Conservation (phyloP, 2,329 filamentous ascomycete genomes). For the Fusarium paranaense region DNA sequence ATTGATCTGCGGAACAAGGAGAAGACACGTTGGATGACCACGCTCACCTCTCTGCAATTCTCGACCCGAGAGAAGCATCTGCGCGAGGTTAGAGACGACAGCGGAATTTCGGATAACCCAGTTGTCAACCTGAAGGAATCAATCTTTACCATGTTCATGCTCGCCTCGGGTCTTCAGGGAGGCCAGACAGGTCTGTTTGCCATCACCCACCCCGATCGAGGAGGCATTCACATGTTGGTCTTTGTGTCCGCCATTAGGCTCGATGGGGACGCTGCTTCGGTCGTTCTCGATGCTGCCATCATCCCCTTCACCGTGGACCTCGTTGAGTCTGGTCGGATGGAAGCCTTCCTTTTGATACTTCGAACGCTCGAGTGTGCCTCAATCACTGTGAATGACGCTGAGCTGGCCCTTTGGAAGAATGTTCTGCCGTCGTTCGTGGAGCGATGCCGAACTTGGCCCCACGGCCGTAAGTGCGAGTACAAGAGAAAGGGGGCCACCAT, state of each 20-base stretch:
- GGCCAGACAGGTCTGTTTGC: constrained; percentile 58
- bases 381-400: constrained; percentile 63
- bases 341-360: constrained; percentile 54
- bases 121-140: constrained; percentile 63
- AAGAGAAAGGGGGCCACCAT: constrained; percentile 47
- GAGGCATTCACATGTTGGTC: constrained; percentile 55
- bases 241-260: constrained; percentile 58
- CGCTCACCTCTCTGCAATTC: constrained; percentile 54
- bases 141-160: constrained; percentile 60
- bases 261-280: constrained; percentile 55
- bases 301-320: constrained; percentile 56
- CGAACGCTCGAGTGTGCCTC: constrained; percentile 51
- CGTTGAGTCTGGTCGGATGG: constrained; percentile 47
- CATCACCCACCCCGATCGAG: constrained; percentile 50
- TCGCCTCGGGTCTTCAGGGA: constrained; percentile 58
- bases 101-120: constrained; percentile 44
- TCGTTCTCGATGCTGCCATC: constrained; percentile 61
- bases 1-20: constrained; percentile 52
- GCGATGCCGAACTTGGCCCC: constrained; percentile 61
- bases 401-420: constrained; percentile 66
- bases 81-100: constrained; percentile 44
- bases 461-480: constrained; percentile 58
- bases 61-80: constrained; percentile 55
- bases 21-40: constrained; percentile 53
- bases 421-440: constrained; percentile 58